Base-by-base conservation (phyloP, 2,329 filamentous ascomycete genomes). In the Aureobasidium subglaciale region DNA sequence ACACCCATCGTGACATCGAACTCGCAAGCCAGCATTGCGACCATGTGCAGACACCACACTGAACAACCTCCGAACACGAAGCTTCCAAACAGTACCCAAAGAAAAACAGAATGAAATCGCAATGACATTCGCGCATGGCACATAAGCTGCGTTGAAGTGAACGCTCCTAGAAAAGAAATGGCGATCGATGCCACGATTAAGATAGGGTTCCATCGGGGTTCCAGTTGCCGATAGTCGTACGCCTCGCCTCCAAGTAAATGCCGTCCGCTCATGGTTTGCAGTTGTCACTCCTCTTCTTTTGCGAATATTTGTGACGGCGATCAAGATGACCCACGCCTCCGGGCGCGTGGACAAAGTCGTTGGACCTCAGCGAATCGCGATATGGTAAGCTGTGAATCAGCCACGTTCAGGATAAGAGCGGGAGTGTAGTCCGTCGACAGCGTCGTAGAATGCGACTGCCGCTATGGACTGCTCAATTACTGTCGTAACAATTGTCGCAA, bases 11-110 rank as follows among this genome's bases (percentile, higher is more conserved):
- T 57, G 10, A 68, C 45, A 59, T 67, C 65, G 11, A 68, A 59
- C 43, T 67, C 63, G 59, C 63, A 68, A 11, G 66, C 66, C 40
- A 68, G 56, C 64, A 67, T 68, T 20, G 66, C 66, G 15, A 68
- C 65, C 45, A 66, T 64, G 43, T 68, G 66, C 2, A 68, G 58
- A 56, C 62, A 62, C 65, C 66, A 68, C 35, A 68, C 66, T 6
- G 63, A 65, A 56, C 66, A 68, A 49, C 67, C 67, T 22, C 66
- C 66, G 55, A 68, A 68, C 9, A 65, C 65, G 42, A 67, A 54
- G 49, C 64, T 66, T 7, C 63, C 64, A 9, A 67, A 56, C 10
- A 63, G 57, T 3, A 62, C 62, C 66, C 66, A 68, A 9, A 67
- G 57, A 20, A 67, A 55, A 3, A 68, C 63, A 37, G 62, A 63